Percentiles rank a stretch among this genome's conserved stretches.
phyloP scores from a whole-genome alignment of 305 asterid genomes.

The Caryopteris hybrid region DNA sequence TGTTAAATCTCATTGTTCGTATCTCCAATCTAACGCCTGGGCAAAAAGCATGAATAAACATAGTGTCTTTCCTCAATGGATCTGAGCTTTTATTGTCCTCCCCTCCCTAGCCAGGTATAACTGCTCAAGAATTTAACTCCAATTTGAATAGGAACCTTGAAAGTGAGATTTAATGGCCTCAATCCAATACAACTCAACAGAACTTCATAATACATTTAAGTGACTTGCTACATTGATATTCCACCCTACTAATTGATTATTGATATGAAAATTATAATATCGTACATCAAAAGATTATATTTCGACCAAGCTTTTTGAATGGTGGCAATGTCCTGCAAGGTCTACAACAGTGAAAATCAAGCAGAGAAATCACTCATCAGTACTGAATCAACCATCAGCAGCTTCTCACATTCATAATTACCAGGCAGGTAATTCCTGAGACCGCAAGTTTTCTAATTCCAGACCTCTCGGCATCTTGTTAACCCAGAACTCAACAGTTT shows the following conservation, averaged over 20 bases:
- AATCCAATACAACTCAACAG: not conserved
- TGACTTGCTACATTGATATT: not conserved
- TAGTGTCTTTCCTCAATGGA: not conserved
- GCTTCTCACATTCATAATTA: not conserved
- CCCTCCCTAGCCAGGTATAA: no score
- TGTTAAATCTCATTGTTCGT: not conserved
- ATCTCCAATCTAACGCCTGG: not conserved
- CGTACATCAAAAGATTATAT: not conserved
- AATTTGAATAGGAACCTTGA: not conserved
- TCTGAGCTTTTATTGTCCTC: not conserved
- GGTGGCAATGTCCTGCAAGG: not conserved
- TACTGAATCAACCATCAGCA: conserved; percentile 1
- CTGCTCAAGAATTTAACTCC: no score
- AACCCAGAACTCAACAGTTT: not conserved
- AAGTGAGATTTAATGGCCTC: not conserved
- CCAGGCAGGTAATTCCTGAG: no score
- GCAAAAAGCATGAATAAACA: not conserved
- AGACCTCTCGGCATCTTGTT: not conserved
- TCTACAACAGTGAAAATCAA: not conserved
- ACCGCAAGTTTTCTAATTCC: not conserved
- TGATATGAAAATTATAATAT: not conserved
- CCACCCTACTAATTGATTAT: not conserved
- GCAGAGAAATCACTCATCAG: not conserved
- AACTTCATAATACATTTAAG: not conserved
- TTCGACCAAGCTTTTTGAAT: not conserved